Percentiles rank a stretch among this genome's conserved stretches.
Conservation (phyloP, 176 grass and related monocot genomes). For the Luzula sylvatica region DNA sequence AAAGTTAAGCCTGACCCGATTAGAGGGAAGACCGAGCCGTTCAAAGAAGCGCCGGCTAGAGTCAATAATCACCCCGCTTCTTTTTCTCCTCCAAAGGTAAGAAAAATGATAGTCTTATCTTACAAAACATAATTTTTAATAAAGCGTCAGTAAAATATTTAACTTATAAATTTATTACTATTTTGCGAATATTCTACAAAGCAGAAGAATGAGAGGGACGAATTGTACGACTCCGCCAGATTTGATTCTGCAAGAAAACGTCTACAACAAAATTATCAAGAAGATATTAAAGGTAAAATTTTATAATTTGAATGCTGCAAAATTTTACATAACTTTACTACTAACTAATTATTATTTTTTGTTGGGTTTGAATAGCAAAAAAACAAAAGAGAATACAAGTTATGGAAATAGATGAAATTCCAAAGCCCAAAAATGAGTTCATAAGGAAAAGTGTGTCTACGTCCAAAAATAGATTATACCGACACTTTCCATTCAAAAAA, state of each 20-base stretch:
- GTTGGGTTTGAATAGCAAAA: conserved; percentile 37
- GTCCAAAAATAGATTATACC: too few species aligned
- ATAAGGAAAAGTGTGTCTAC: conserved; percentile 39
- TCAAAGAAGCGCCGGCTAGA: conserved; percentile 24
- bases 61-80: conserved; percentile 25
- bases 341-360: not conserved
- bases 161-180: not conserved
- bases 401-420: conserved; percentile 72
- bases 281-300: conserved; percentile 55
- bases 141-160: not conserved
- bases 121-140: not conserved
- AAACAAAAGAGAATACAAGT: conserved; percentile 74
- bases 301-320: not conserved
- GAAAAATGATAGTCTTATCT: not conserved
- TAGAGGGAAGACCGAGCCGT: conserved; percentile 23
- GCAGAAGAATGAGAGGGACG: conserved; percentile 37
- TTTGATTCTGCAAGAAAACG: conserved; percentile 61
- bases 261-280: conserved; percentile 82
- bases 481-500: too few species aligned
- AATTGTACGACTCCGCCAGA: conserved; percentile 27
- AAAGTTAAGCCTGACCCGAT: not conserved
- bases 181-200: conserved; percentile 17
- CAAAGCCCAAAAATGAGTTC: conserved; percentile 51
- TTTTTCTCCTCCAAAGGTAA: conserved; percentile 32
- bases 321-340: not conserved